A percentile compares a stretch with the other conserved stretches of the same genome.
Evolutionary conservation across 257 asterid species (phyloP).

Genomic region (Forsythia suspensa): DNA sequence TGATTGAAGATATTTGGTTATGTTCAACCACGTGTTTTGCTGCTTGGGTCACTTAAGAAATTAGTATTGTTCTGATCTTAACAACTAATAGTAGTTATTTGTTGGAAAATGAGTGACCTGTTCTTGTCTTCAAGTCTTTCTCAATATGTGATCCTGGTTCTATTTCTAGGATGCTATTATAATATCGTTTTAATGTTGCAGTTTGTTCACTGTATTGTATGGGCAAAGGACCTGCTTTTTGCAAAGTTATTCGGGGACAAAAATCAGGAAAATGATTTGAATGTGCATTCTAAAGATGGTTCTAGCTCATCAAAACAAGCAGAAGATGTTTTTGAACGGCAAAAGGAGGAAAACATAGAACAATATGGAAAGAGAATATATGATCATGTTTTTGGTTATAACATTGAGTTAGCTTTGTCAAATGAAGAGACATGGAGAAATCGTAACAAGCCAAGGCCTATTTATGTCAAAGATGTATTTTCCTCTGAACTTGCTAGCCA

Average conservation of each 20-base stretch:
- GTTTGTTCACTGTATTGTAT: constrained; percentile 98
- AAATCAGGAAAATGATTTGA: constrained; percentile 89
- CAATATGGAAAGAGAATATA: constrained; percentile 85
- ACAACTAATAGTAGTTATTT: constrained; percentile 5
- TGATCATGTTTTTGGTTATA: constrained; percentile 95
- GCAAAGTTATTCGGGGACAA: constrained; percentile 91
- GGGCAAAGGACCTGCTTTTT: constrained; percentile 99
- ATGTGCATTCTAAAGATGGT: constrained; percentile 77
- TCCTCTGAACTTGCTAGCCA: constrained; percentile 42
- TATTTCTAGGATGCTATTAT: constrained; percentile 16
- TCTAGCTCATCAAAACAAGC: constrained; percentile 58
- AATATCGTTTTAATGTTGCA: constrained; percentile 38
- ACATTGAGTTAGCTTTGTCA: constrained; percentile 86
- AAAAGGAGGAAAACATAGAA: constrained; percentile 61
- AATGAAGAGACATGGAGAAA: constrained; percentile 93
- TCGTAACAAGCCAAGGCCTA: constrained; percentile 86
- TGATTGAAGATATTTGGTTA: constrained; percentile 8
- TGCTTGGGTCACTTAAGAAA: constrained; percentile 6
- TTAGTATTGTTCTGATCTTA: not conserved
- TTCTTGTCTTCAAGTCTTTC: not conserved
- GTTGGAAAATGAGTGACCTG: not conserved
- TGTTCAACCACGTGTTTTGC: constrained; percentile 1
- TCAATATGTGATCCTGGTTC: not conserved
- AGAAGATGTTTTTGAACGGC: constrained; percentile 76
- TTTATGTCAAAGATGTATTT: constrained; percentile 62